These are phyloP conservation scores for Colletotrichum sp. DNA, from an alignment of 2,329 filamentous ascomycete species.

Conservation along the genomic window DNA sequence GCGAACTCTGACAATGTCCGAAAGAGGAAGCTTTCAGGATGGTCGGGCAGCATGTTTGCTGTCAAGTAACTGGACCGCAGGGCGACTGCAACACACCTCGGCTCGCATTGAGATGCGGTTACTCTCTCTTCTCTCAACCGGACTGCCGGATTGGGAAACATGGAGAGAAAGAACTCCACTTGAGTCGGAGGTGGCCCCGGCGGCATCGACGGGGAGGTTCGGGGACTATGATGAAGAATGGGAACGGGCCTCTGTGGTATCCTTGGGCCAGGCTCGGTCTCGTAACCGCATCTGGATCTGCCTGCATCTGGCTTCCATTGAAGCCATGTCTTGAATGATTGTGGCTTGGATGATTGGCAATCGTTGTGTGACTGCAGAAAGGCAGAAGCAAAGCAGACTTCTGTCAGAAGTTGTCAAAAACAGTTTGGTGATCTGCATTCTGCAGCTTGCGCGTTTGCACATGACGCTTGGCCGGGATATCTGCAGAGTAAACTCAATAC, in stretches of 20 bases:
- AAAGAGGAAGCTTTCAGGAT: not conserved
- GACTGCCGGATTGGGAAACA: constrained; percentile 10
- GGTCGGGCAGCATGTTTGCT: not conserved
- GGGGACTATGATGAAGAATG: not conserved
- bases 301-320: not conserved
- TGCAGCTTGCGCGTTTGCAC: not conserved
- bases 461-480: not conserved
- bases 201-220: not conserved
- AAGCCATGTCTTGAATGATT: not conserved
- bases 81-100: not conserved
- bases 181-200: constrained; percentile 6
- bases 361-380: not conserved
- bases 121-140: not conserved
- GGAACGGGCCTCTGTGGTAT: not conserved
- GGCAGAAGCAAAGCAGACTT: not conserved
- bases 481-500: not conserved
- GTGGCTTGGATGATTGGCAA: not conserved
- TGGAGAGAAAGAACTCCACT: not conserved
- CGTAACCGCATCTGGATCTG: not conserved
- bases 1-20: not conserved
- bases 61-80: not conserved
- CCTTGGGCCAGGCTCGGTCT: not conserved
- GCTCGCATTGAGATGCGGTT: not conserved
- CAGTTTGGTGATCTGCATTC: not conserved
- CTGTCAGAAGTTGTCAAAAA: not conserved